These are phyloP conservation scores for Talaromyces sp. DNA, from an alignment of 2,329 filamentous ascomycete genomes.

Conservation along the genomic window DNA sequence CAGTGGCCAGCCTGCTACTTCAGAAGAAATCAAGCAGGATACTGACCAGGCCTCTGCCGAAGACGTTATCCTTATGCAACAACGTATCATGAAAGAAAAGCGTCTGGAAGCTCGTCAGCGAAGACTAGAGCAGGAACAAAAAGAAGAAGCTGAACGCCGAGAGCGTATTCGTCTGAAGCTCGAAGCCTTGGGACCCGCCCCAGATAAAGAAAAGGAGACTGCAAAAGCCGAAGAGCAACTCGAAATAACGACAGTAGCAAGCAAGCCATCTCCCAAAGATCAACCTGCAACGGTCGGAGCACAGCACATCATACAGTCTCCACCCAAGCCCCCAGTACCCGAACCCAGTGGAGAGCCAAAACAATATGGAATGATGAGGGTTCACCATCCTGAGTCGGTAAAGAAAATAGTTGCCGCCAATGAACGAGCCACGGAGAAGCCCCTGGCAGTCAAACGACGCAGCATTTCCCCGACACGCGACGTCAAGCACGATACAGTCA, in stretches of 20 bases:
- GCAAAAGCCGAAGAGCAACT: conserved; percentile 25
- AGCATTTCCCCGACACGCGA: conserved; percentile 32
- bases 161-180: conserved; percentile 58
- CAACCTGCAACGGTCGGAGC: conserved; percentile 15
- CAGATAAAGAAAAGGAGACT: conserved; percentile 28
- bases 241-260: conserved; percentile 22
- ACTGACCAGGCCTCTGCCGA: conserved; percentile 28
- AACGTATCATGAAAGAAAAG: conserved; percentile 60
- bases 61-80: conserved; percentile 52
- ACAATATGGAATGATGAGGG: conserved; percentile 62
- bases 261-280: conserved; percentile 18
- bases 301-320: conserved; percentile 44
- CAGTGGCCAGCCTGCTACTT: conserved; percentile 21
- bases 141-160: conserved; percentile 55
- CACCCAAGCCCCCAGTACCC: conserved; percentile 57
- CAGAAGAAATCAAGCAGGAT: conserved; percentile 14
- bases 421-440: conserved; percentile 35
- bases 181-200: conserved; percentile 49
- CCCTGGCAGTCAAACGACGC: conserved; percentile 27
- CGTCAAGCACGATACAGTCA: conserved; percentile 21
- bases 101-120: conserved; percentile 55
- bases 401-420: conserved; percentile 41
- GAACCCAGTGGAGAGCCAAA: conserved; percentile 56
- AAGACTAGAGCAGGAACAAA: conserved; percentile 52
- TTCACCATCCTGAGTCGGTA: conserved; percentile 55